phyloP scores from a whole-genome alignment of 768 basidiomycete genomes.

The Hemileccinum impolitum region DNA sequence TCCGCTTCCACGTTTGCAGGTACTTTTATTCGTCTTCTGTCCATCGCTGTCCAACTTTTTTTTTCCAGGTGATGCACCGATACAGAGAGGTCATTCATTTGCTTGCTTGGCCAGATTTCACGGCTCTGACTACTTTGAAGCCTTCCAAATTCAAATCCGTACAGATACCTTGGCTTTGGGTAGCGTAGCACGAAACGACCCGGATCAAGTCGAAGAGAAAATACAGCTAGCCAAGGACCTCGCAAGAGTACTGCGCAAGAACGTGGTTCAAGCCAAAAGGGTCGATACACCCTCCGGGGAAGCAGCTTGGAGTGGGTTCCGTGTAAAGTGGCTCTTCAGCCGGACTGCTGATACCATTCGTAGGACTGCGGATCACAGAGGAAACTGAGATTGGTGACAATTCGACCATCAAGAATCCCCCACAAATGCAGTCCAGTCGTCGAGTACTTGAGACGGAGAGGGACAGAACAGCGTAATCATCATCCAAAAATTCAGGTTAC shows the following conservation, averaged over 20 bases:
- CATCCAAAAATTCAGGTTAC: conserved; percentile 27
- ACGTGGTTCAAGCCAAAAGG: conserved; percentile 79
- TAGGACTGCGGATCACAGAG: conserved; percentile 70
- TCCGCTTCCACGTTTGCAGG: conserved; percentile 66
- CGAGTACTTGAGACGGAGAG: conserved; percentile 46
- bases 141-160: conserved; percentile 71
- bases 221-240: conserved; percentile 65
- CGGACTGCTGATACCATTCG: not conserved
- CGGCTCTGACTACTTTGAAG: conserved; percentile 35
- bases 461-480: conserved; percentile 27
- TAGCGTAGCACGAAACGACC: conserved; percentile 40
- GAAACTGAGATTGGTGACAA: conserved; percentile 90
- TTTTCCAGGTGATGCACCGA: conserved; percentile 49
- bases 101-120: not conserved
- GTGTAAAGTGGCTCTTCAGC: not conserved
- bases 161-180: conserved; percentile 44
- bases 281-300: conserved; percentile 34
- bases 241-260: conserved; percentile 68
- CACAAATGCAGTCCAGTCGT: conserved; percentile 43
- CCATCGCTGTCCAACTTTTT: not conserved
- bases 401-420: conserved; percentile 65
- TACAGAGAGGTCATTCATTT: conserved; percentile 43
- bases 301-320: conserved; percentile 57
- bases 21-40: conserved; percentile 16
- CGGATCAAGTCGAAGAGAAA: conserved; percentile 48